These are phyloP conservation scores for Fusarium sp. DNA, from an alignment of 2,329 filamentous ascomycete genomes.

Conservation along the genomic window DNA sequence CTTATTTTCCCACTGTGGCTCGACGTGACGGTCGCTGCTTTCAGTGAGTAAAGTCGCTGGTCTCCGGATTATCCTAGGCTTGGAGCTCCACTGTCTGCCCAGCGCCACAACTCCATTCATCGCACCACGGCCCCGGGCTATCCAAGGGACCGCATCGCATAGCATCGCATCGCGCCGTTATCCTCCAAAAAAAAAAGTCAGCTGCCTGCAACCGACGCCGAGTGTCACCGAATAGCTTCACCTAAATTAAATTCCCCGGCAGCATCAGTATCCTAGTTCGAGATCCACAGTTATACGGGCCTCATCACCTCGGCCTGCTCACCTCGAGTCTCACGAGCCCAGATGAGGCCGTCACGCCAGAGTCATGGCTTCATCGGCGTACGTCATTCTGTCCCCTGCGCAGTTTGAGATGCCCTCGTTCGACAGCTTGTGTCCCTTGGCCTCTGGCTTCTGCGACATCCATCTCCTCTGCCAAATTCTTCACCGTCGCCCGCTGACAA, in stretches of 20 bases:
- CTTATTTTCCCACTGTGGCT: constrained; percentile 27
- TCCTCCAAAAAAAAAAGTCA: constrained; percentile 24
- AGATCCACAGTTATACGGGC: constrained; percentile 39
- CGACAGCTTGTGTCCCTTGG: constrained; percentile 27
- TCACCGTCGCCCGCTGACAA: constrained; percentile 32
- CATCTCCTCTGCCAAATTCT: constrained; percentile 15
- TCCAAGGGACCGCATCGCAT: constrained; percentile 4
- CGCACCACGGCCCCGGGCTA: constrained; percentile 18
- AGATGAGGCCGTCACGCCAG: constrained; percentile 44
- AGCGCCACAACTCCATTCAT: constrained; percentile 24
- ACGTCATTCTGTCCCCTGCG: constrained; percentile 38
- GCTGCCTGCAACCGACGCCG: constrained; percentile 22
- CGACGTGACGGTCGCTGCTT: constrained; percentile 24
- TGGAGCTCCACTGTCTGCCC: constrained; percentile 32
- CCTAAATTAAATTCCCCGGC: constrained; percentile 23
- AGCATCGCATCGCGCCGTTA: constrained; percentile 18
- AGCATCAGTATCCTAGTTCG: constrained; percentile 6
- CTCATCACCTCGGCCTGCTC: constrained; percentile 41
- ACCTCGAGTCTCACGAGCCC: constrained; percentile 36
- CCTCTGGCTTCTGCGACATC: constrained; percentile 24
- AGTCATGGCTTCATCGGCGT: constrained; percentile 47
- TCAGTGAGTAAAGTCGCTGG: constrained; percentile 32
- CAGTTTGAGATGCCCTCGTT: constrained; percentile 19
- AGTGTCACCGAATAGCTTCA: constrained; percentile 41
- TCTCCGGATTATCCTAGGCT: constrained; percentile 7